These are phyloP conservation scores for Magnusiomyces suaveolens DNA, from an alignment of 1,139 yeast genomes.

Conservation along the genomic window DNA sequence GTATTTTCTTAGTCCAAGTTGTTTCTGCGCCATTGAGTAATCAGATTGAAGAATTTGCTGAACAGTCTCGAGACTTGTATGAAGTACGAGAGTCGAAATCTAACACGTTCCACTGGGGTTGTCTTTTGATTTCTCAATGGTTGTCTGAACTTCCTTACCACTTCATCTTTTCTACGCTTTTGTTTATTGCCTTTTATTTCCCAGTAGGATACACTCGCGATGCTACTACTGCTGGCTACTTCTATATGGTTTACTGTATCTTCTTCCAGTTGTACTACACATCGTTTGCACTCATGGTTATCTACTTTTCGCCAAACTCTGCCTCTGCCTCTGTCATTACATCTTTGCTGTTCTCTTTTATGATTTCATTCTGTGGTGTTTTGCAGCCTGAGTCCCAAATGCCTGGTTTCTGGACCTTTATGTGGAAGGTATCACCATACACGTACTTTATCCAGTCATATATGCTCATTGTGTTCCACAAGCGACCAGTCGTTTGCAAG, in stretches of 20 bases:
- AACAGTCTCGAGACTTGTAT: constrained; percentile 41
- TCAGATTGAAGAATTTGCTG: constrained; percentile 43
- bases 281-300: constrained; percentile 40
- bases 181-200: constrained; percentile 33
- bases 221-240: constrained; percentile 38
- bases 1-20: constrained; percentile 47
- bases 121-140: constrained; percentile 35
- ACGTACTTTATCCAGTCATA: constrained; percentile 45
- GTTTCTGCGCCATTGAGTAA: constrained; percentile 47
- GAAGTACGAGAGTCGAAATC: constrained; percentile 56
- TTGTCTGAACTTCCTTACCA: constrained; percentile 37
- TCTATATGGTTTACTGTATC: constrained; percentile 37
- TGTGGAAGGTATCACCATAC: constrained; percentile 48
- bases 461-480: constrained; percentile 39
- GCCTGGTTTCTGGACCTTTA: constrained; percentile 52
- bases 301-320: constrained; percentile 39
- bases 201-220: constrained; percentile 35
- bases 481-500: constrained; percentile 38
- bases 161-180: constrained; percentile 28
- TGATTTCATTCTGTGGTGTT: constrained; percentile 52
- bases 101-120: constrained; percentile 54
- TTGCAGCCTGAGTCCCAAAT: constrained; percentile 39
- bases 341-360: constrained; percentile 39
- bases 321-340: constrained; percentile 42
- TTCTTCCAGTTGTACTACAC: constrained; percentile 40